Evolutionary conservation across 139 green algal species (phyloP), one percentile per base, ranked within the genome.

Genomic region (Haematococcus sp.): DNA sequence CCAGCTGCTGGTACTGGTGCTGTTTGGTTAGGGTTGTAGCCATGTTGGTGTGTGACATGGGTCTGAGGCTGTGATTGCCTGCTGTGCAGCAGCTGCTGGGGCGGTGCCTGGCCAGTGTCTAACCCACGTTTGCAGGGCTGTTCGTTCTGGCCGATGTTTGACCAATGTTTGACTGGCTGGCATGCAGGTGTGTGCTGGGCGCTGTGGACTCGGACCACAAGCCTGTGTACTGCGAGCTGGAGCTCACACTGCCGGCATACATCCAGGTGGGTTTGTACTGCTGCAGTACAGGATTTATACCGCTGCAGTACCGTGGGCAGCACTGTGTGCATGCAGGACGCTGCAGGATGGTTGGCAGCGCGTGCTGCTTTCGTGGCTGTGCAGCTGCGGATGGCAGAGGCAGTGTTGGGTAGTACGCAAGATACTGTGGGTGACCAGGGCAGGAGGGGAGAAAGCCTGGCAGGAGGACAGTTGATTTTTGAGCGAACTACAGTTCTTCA

Each of bases 141-240:
- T 84, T 20, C 4, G 60, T n/a, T 11, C n/a, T 68, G 7, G 66
- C 73, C 46, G 95, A 97, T 83, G 76, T n/a, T n/a, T n/a, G n/a
- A n/a, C n/a, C n/a, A n/a, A n/a, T n/a, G n/a, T n/a, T n/a, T n/a
- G n/a, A n/a, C n/a, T 66, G 68, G 79, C 82, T n/a, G 83, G 80
- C 40, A 75, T 93, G 66, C 82, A 94, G 35, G 86, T 97, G 15
- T 78, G 75, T n/a, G 40, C 40, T 49, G 40, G 40, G 40, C 7
- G 7, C 40, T 49, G 40, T 49, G 40, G 94, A 97, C 54, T 93
- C 82, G 2, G 94, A 98, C 84, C 93, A 98, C 88, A 96, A 95
- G 84, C 94, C 94, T 11, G 93, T 98, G 34, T 84, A 79, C 66
- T 81, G 83, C 2, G 3, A 75, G 56, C 77, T 96, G 66, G 51